Percentiles rank a stretch among this genome's conserved stretches.
Evolutionary conservation across 352 stramenopile species (phyloP).

Genomic region (Paralagenidium karlingii): DNA sequence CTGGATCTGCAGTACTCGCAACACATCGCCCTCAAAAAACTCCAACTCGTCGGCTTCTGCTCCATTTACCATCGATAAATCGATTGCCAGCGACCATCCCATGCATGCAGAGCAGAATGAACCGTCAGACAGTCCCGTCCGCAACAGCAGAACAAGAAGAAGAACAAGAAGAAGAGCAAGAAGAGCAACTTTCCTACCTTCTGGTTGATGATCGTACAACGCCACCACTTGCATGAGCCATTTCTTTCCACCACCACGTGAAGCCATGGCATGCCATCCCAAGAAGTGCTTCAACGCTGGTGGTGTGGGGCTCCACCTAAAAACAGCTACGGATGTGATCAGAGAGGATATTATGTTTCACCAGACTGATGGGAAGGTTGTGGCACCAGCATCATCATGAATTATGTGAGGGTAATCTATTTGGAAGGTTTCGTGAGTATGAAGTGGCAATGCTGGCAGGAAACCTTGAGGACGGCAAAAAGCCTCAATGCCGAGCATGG

Average conservation of each 20-base stretch:
- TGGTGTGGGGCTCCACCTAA: not conserved
- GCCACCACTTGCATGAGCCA: conserved; percentile 36
- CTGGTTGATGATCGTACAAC: conserved; percentile 50
- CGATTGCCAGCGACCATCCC: no score
- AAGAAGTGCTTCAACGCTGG: no score
- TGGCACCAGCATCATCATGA: not conserved
- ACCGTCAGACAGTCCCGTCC: no score
- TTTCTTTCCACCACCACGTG: no score
- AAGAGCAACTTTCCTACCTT: conserved; percentile 15
- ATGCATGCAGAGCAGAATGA: no score
- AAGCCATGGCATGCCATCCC: no score
- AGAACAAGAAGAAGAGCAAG: not conserved
- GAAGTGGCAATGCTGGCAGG: no score
- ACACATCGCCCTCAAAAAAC: conserved; percentile 24
- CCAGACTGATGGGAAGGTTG: not conserved
- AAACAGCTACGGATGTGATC: not conserved
- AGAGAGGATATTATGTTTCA: not conserved
- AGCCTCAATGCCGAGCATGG: no score
- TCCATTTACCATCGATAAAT: no score
- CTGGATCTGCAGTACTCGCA: conserved; percentile 35
- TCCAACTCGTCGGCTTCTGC: conserved; percentile 42
- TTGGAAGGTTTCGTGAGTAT: no score
- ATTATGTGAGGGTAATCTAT: no score
- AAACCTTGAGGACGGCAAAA: no score
- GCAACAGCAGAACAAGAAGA: not conserved